Conservation (phyloP, 2,329 filamentous ascomycete species). For the Aspergillus neoniger region DNA sequence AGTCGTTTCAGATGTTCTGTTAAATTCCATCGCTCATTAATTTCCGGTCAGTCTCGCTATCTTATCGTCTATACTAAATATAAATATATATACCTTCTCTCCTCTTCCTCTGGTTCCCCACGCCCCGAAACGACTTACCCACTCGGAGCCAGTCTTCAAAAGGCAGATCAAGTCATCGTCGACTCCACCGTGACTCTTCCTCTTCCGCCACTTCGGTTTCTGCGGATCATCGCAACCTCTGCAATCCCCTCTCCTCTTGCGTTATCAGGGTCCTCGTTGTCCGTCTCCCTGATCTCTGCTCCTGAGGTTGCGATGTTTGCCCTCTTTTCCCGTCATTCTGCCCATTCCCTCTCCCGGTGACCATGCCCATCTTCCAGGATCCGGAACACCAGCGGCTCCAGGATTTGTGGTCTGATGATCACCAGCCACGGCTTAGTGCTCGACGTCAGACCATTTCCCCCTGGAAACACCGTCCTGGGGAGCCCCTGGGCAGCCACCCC, state of each 20-base stretch:
- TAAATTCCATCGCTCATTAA: background rate
- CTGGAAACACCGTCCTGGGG: constrained; percentile 18
- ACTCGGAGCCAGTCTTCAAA: background rate
- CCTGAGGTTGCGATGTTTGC: constrained; percentile 30
- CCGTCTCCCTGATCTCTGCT: background rate
- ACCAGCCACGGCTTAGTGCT: constrained; percentile 16
- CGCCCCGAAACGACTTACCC: too few species aligned
- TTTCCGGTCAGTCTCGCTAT: background rate
- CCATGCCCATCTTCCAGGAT: constrained; percentile 40
- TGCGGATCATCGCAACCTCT: constrained; percentile 7
- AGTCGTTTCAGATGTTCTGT: background rate
- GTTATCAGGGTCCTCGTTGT: background rate
- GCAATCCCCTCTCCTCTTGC: background rate
- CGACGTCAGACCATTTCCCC: constrained; percentile 12
- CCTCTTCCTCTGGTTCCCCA: too few species aligned
- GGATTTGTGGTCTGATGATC: constrained; percentile 29
- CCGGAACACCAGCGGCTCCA: constrained; percentile 35
- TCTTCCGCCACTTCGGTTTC: constrained; percentile 13
- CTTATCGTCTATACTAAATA: background rate
- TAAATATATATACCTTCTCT: too few species aligned
- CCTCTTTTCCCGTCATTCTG: constrained; percentile 18
- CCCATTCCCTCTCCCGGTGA: constrained; percentile 22
- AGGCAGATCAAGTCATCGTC: constrained; percentile 2
- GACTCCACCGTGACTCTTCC: constrained; percentile 8
- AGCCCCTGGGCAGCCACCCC: constrained; percentile 11